These are phyloP conservation scores for Blastobotrys indianensis DNA, from an alignment of 1,139 yeast species.

Conservation along the genomic window DNA sequence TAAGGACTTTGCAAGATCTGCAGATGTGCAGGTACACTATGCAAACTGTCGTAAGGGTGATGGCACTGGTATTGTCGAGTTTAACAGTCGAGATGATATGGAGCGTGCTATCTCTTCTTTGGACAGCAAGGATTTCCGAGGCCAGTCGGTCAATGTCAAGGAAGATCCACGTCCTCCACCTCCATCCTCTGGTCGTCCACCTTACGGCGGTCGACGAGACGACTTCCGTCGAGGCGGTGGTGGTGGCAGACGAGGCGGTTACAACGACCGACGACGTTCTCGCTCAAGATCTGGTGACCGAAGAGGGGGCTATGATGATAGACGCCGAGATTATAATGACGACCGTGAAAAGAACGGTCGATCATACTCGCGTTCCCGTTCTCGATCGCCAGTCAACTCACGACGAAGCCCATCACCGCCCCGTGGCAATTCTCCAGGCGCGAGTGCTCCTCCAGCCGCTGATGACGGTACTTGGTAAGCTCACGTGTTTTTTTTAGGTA, in stretches of 20 bases:
- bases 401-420: conserved; percentile 5
- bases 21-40: conserved; percentile 33
- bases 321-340: conserved; percentile 2
- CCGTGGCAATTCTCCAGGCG: not conserved
- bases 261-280: conserved; percentile 11
- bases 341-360: conserved; percentile 1
- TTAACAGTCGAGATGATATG: conserved; percentile 67
- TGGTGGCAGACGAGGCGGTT: conserved; percentile 18
- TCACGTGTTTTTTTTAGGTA: not conserved
- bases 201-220: conserved; percentile 16
- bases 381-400: conserved; percentile 3
- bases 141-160: conserved; percentile 58
- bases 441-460: conserved; percentile 3
- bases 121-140: conserved; percentile 69
- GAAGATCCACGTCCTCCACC: conserved; percentile 44
- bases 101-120: conserved; percentile 61
- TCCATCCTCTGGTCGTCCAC: conserved; percentile 17
- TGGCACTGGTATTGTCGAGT: conserved; percentile 61
- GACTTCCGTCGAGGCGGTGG: conserved; percentile 18
- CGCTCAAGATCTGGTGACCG: conserved; percentile 12
- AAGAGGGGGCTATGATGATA: conserved; percentile 13
- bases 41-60: conserved; percentile 32
- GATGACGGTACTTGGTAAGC: conserved; percentile 8
- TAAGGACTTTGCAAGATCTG: conserved; percentile 34
- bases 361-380: conserved; percentile 6